Percentiles rank a stretch among this genome's conserved stretches.
Conservation (phyloP, 2,329 filamentous ascomycete genomes). For the Pseudocercospora eumusae region DNA sequence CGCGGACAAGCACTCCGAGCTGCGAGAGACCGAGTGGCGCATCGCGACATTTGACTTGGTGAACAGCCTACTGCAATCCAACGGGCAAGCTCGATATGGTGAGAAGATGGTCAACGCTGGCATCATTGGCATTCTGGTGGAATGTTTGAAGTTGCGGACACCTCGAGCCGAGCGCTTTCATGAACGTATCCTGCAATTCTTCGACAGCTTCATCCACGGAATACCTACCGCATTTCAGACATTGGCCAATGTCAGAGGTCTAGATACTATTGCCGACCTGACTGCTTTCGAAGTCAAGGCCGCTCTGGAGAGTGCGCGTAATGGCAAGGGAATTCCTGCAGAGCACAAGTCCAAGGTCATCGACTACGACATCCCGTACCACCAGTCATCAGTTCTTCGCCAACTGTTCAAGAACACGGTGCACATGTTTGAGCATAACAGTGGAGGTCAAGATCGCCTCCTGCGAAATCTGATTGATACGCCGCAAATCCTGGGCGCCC, state of each 20-base stretch:
- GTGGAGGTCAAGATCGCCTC: constrained; percentile 84
- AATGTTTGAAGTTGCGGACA: constrained; percentile 82
- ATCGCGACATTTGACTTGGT: constrained; percentile 86
- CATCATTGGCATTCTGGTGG: constrained; percentile 84
- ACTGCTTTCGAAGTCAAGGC: constrained; percentile 75
- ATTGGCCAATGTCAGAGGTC: constrained; percentile 77
- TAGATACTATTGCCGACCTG: constrained; percentile 87
- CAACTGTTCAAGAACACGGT: constrained; percentile 96
- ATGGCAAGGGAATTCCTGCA: constrained; percentile 69
- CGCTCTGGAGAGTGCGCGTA: constrained; percentile 65
- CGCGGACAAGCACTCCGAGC: constrained; percentile 60
- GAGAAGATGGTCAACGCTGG: constrained; percentile 85
- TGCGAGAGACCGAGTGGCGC: constrained; percentile 79
- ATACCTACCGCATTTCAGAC: constrained; percentile 82
- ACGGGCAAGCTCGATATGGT: constrained; percentile 60
- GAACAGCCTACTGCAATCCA: constrained; percentile 68
- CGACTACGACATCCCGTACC: constrained; percentile 91
- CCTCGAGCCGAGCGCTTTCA: constrained; percentile 79
- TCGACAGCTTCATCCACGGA: constrained; percentile 80
- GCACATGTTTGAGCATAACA: constrained; percentile 82
- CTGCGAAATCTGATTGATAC: constrained; percentile 94
- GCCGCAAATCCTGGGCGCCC: constrained; percentile 73
- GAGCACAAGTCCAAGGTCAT: constrained; percentile 77
- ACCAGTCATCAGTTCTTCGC: constrained; percentile 88
- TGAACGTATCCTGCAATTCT: constrained; percentile 78